Base-by-base conservation (phyloP, 225 moss, liverwort and hornwort species). In the Climacium dendroides region DNA sequence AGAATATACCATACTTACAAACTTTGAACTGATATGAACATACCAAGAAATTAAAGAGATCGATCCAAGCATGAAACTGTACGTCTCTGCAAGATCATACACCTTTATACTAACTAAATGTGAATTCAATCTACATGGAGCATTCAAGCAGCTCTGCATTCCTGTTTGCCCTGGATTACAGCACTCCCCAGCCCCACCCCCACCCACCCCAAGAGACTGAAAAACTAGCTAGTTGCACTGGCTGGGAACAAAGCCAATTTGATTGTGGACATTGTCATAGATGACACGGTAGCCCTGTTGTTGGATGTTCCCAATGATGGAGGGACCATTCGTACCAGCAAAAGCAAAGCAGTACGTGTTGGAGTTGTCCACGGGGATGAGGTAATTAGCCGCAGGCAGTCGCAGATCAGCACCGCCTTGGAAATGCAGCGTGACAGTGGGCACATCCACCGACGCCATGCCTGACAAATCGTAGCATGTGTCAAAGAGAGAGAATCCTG, bases 271-370 rank as follows among this genome's bases (percentile, higher is more conserved):
- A 57, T 94, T 94, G 78, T 94, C 94, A 30, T 94, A 94, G 85
- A 94, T 90, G 72, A 94, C 91, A 5, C 93, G 91, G 89, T 82
- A 94, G 9, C 93, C 93, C 85, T 94, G 94, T 58, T 94, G 94
- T 26, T 94, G 94, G 69, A 94, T 90, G 52, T 94, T 94, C 10
- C 93, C 93, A 57, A 94, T 94, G 85, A 94, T 94, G 67, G 94
- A 93, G 34, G 93, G 90, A 3, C 94, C 91, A 26, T 90, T 90
- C 16, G 93, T 93, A 23, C 87, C 91, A 2, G 94, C 93, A 28
- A 93, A 93, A 2, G 94, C 94, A 20, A 94, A 87, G 88, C 94
- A 94, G 83, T 84, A 94, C 29, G 93, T 94, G 85, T 90, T 87
- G 74, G 91, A 85, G 57, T 89, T 89, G 84, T 93, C 94, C 26